Evolutionary conservation across 352 stramenopile genomes (phyloP).

Genomic region (Globisporangium solare): DNA sequence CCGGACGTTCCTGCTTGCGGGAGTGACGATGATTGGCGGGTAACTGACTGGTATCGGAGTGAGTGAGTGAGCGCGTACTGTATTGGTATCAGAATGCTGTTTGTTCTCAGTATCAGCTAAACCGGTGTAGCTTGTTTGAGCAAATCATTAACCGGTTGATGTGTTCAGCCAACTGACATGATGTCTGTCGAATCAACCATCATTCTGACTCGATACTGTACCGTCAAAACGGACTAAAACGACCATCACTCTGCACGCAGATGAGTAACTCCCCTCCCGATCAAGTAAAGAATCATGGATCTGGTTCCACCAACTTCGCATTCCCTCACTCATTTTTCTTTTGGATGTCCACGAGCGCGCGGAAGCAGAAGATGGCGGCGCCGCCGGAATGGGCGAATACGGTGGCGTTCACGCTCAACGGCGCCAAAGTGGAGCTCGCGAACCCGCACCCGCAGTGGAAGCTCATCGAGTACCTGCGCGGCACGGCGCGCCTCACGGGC

Average conservation of each 20-base stretch:
- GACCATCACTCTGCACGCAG: neutral
- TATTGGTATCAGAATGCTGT: neutral
- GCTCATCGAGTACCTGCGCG: conserved; percentile 78
- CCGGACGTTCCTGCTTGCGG: neutral
- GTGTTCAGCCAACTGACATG: too few relatives aligned
- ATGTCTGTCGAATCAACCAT: neutral
- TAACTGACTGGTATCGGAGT: neutral
- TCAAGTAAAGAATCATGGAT: neutral
- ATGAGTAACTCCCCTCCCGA: neutral
- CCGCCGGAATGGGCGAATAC: conserved; percentile 7
- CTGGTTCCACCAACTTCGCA: conserved; percentile 1
- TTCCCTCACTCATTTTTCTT: conserved; percentile 5
- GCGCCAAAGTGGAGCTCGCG: neutral
- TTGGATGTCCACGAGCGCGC: neutral
- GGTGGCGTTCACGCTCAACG: conserved; percentile 15
- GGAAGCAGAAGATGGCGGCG: neutral
- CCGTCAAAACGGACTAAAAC: too few relatives aligned
- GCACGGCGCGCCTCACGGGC: conserved; percentile 60
- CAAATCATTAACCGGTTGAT: too few relatives aligned
- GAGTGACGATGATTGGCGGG: neutral
- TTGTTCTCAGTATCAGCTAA: too few relatives aligned
- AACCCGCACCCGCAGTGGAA: conserved; percentile 66
- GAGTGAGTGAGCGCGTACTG: neutral
- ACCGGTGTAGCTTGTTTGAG: too few relatives aligned
- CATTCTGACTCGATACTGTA: neutral